These are phyloP conservation scores for Cladosporium halotolerans DNA, from an alignment of 2,329 filamentous ascomycete genomes.

Conservation along the genomic window DNA sequence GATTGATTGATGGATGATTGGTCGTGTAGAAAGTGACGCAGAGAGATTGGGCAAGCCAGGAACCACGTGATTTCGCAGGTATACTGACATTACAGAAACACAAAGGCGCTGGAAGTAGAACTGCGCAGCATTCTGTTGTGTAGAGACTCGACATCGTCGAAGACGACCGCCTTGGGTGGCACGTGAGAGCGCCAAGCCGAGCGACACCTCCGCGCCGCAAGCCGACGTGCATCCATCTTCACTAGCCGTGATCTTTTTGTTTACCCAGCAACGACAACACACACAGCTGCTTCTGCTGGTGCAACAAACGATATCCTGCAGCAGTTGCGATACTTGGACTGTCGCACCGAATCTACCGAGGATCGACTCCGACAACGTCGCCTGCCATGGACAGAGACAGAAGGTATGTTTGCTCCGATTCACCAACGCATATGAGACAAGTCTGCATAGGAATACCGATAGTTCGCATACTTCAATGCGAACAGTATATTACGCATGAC, in stretches of 20 bases:
- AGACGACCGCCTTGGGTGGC: not conserved
- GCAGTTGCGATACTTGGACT: too few species aligned
- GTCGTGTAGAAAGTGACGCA: too few species aligned
- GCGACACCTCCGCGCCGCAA: slow-evolving; percentile 6
- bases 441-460: not conserved
- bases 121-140: too few species aligned
- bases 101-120: too few species aligned
- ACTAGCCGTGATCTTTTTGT: slow-evolving; percentile 7
- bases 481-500: too few species aligned
- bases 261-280: slow-evolving; percentile 6
- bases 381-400: slow-evolving; percentile 33
- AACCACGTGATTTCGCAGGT: too few species aligned
- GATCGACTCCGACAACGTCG: not conserved
- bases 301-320: not conserved
- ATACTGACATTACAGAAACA: too few species aligned
- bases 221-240: slow-evolving; percentile 6
- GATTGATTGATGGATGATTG: too few species aligned
- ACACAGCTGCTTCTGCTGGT: not conserved
- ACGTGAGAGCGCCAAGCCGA: not conserved
- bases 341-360: not conserved
- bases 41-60: too few species aligned
- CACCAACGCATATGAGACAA: not conserved
- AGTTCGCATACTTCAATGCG: too few species aligned
- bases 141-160: not conserved
- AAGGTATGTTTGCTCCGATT: slow-evolving; percentile 33